A percentile compares a stretch with the other conserved stretches of the same genome.
Evolutionary conservation across 768 basidiomycete genomes (phyloP).

Genomic region (Exidia glandulosa): DNA sequence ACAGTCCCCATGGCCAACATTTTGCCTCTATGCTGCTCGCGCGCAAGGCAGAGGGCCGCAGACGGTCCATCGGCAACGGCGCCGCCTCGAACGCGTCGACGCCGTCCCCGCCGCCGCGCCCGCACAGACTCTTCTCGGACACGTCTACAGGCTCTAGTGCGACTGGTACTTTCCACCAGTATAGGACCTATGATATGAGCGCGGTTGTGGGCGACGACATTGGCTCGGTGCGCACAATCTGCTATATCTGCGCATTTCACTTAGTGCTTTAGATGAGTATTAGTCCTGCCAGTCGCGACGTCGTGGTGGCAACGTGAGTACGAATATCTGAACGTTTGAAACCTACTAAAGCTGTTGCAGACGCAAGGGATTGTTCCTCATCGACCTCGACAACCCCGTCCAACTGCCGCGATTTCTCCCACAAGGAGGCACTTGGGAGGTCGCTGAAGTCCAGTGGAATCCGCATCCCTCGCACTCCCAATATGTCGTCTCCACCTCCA

Average conservation of each 20-base stretch:
- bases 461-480: conserved; percentile 66
- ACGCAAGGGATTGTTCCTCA: conserved; percentile 86
- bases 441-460: conserved; percentile 89
- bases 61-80: background rate
- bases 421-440: conserved; percentile 94
- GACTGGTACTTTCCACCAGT: background rate
- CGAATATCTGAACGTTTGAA: conserved; percentile 1
- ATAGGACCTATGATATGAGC: background rate
- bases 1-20: background rate
- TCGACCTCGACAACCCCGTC: conserved; percentile 81
- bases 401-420: conserved; percentile 88
- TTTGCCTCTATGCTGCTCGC: background rate
- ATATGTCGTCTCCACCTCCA: conserved; percentile 80
- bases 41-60: background rate
- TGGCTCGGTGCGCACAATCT: background rate
- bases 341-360: conserved; percentile 22
- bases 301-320: conserved; percentile 79
- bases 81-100: background rate
- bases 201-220: background rate
- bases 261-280: conserved; percentile 64
- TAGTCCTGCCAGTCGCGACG: conserved; percentile 76
- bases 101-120: background rate
- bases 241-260: background rate
- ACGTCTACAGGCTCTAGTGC: background rate
- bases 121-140: background rate